phyloP scores from a whole-genome alignment of 2,329 filamentous ascomycete genomes.

The Teratosphaeriaceae sp. region DNA sequence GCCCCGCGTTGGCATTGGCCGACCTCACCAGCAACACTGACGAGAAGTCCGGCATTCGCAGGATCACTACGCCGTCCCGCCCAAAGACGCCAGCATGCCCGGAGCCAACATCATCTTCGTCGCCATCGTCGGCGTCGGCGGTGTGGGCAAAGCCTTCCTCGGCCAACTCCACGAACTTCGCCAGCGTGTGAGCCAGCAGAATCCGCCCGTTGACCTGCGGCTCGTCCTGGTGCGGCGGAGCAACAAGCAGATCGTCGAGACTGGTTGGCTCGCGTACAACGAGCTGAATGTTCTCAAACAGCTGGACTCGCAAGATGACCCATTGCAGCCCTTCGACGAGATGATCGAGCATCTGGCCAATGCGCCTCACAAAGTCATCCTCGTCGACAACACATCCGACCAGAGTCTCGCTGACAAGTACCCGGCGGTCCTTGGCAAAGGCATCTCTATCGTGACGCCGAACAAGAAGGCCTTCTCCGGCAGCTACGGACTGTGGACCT shows the following conservation, averaged over 20 bases:
- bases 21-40: too few species aligned
- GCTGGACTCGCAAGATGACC: constrained; percentile 57
- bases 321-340: constrained; percentile 61
- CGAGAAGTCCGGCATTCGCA: too few species aligned
- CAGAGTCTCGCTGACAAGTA: constrained; percentile 79
- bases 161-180: constrained; percentile 66
- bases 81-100: constrained; percentile 33
- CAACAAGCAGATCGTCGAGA: constrained; percentile 70
- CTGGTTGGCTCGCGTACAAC: constrained; percentile 62
- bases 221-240: constrained; percentile 83
- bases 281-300: constrained; percentile 55
- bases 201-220: constrained; percentile 58
- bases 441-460: constrained; percentile 87
- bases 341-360: constrained; percentile 70
- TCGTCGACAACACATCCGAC: constrained; percentile 95
- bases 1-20: too few species aligned
- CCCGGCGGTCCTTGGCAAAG: constrained; percentile 69
- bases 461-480: constrained; percentile 98
- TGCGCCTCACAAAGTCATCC: constrained; percentile 69
- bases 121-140: constrained; percentile 62
- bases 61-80: too few species aligned
- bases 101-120: constrained; percentile 39
- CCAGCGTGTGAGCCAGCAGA: constrained; percentile 47
- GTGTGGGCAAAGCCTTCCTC: constrained; percentile 88
- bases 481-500: constrained; percentile 72